Percentiles rank a stretch among this genome's conserved stretches.
Conservation (phyloP, 805 yeast genomes). For the Millerozyma acaciae region DNA sequence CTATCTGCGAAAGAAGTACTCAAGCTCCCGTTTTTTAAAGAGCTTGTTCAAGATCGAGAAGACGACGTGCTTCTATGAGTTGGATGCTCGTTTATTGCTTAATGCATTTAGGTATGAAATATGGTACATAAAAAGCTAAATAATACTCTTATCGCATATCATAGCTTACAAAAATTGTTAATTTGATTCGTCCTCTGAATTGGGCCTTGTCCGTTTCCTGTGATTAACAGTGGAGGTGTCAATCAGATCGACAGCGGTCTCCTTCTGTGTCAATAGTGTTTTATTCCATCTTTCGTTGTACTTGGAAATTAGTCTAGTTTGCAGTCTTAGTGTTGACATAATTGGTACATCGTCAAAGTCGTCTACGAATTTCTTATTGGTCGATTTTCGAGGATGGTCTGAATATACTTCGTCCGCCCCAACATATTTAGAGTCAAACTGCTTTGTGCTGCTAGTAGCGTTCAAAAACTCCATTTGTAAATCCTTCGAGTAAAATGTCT, state of each 20-base stretch:
- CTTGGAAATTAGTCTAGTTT: constrained; percentile 30
- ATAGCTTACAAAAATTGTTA: neutral
- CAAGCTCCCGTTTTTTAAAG: constrained; percentile 56
- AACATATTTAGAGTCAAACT: constrained; percentile 9
- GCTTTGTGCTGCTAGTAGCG: constrained; percentile 2
- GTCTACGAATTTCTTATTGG: neutral
- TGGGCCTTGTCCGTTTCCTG: neutral
- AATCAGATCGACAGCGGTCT: constrained; percentile 4
- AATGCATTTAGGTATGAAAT: neutral
- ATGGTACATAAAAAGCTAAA: neutral
- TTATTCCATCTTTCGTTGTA: constrained; percentile 41
- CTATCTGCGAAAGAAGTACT: constrained; percentile 56
- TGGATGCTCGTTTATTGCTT: neutral
- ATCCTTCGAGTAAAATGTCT: constrained; percentile 33
- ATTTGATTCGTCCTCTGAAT: neutral
- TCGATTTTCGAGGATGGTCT: neutral
- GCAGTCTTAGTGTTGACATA: constrained; percentile 20
- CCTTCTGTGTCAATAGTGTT: constrained; percentile 11
- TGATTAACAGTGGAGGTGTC: constrained; percentile 6
- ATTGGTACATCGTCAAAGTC: constrained; percentile 6
- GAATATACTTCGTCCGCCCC: neutral
- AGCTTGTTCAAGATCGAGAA: constrained; percentile 26
- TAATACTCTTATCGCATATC: too few species aligned
- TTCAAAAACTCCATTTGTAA: constrained; percentile 33
- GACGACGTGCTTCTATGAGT: constrained; percentile 26